Percentiles rank a stretch among this genome's conserved stretches.
Evolutionary conservation across 331 rosid species (phyloP).

Genomic region (Acacia pycnantha): DNA sequence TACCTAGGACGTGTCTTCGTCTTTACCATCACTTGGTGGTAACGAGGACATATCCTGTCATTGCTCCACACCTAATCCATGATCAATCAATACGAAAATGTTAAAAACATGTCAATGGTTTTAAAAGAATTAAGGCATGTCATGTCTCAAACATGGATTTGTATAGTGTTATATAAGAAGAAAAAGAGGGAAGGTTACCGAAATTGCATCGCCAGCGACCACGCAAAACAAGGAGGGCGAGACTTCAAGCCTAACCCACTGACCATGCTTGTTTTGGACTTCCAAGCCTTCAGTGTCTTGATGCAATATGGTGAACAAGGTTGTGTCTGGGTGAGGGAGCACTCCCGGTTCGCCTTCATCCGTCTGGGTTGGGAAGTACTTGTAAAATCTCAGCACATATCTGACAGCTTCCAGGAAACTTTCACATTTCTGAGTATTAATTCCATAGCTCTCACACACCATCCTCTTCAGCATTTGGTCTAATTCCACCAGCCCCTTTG

Average conservation of each 20-base stretch:
- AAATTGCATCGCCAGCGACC: constrained; percentile 33
- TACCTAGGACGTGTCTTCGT: constrained; percentile 43
- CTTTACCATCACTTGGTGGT: constrained; percentile 46
- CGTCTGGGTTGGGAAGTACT: constrained; percentile 9
- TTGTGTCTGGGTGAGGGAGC: constrained; percentile 22
- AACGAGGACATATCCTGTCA: constrained; percentile 49
- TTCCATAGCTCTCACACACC: constrained; percentile 40
- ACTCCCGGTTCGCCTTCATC: constrained; percentile 26
- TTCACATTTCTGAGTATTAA: constrained; percentile 19
- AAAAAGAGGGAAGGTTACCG: neutral
- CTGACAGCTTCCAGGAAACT: constrained; percentile 26
- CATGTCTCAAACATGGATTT: neutral
- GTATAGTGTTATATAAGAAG: neutral
- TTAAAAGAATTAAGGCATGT: neutral
- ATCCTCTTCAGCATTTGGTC: constrained; percentile 40
- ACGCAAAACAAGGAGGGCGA: constrained; percentile 35
- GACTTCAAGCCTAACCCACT: constrained; percentile 34
- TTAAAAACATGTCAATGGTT: neutral
- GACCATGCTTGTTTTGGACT: constrained; percentile 29
- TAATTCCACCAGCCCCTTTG: constrained; percentile 25
- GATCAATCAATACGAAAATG: neutral
- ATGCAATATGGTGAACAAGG: constrained; percentile 38
- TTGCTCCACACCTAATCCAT: constrained; percentile 70
- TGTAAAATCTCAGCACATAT: constrained; percentile 32
- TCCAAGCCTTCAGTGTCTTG: constrained; percentile 33